These are phyloP conservation scores for Xylaria intraflava DNA, from an alignment of 495 filamentous ascomycete genomes.

Conservation along the genomic window DNA sequence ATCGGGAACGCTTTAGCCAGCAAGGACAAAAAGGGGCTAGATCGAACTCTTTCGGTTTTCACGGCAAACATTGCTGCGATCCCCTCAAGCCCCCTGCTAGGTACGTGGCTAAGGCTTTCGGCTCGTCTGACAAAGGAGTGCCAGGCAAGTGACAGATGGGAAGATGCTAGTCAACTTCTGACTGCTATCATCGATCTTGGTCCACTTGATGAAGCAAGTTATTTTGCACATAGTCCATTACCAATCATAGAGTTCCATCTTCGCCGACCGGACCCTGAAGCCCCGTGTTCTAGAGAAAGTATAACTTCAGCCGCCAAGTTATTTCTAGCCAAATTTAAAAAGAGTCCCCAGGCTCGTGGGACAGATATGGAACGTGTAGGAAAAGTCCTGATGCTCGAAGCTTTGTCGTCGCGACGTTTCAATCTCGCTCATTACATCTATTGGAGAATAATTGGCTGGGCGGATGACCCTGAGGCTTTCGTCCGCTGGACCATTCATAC, in stretches of 20 bases:
- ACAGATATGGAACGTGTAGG: slow-evolving; percentile 23
- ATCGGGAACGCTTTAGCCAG: slow-evolving; percentile 4
- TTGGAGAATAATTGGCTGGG: slow-evolving; percentile 19
- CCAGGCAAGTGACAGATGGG: slow-evolving; percentile 19
- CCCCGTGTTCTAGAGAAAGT: background rate
- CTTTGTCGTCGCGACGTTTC: slow-evolving; percentile 16
- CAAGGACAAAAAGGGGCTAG: slow-evolving; percentile 14
- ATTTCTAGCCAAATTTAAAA: slow-evolving; percentile 30
- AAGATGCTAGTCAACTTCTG: slow-evolving; percentile 29
- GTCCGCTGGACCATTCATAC: slow-evolving; percentile 23
- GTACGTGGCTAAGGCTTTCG: slow-evolving; percentile 28
- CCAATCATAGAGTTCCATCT: slow-evolving; percentile 27
- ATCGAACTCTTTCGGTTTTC: slow-evolving; percentile 18
- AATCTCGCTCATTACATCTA: slow-evolving; percentile 22
- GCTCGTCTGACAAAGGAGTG: slow-evolving; percentile 33
- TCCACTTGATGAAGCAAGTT: slow-evolving; percentile 28
- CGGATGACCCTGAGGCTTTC: slow-evolving; percentile 10
- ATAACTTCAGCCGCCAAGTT: slow-evolving; percentile 26
- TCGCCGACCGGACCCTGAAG: slow-evolving; percentile 6
- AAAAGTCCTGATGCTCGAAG: slow-evolving; percentile 22
- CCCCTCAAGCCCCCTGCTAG: slow-evolving; percentile 15
- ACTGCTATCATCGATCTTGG: slow-evolving; percentile 19
- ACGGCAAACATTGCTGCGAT: slow-evolving; percentile 12
- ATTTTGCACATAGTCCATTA: slow-evolving; percentile 27
- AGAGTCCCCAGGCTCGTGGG: slow-evolving; percentile 10